Evolutionary conservation across 2,329 filamentous ascomycete genomes (phyloP).

Genomic region (Phaeosphaeria sp.): DNA sequence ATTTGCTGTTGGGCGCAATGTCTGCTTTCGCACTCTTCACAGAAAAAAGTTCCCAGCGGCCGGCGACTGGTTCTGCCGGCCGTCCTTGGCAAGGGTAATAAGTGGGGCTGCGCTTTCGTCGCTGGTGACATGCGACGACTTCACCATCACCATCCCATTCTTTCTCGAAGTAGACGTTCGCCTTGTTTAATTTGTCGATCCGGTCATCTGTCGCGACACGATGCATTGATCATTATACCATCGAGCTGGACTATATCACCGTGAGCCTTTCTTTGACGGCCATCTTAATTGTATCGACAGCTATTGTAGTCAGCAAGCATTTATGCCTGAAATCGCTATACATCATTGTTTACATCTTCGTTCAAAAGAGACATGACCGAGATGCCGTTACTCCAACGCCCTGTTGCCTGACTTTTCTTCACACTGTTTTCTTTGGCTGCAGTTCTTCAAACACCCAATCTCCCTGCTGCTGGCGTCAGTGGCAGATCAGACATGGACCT

Average conservation of each 20-base stretch:
- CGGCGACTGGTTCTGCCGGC: constrained; percentile 4
- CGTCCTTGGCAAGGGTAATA: constrained; percentile 4
- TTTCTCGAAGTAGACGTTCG: no score
- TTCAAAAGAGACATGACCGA: background rate
- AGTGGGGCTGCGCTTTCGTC: background rate
- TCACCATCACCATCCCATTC: background rate
- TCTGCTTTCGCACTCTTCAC: background rate
- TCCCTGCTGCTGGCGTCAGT: background rate
- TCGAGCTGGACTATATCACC: no score
- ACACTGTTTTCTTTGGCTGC: background rate
- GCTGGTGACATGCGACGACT: background rate
- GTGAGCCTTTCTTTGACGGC: no score
- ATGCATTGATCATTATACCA: no score
- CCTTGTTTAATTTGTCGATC: no score
- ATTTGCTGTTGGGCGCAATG: background rate
- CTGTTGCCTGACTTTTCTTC: background rate
- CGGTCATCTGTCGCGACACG: no score
- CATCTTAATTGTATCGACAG: background rate
- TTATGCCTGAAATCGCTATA: no score
- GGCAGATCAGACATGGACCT: background rate
- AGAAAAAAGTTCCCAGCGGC: constrained; percentile 7
- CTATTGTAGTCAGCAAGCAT: background rate
- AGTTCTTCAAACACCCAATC: background rate
- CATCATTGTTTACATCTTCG: no score
- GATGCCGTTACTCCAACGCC: background rate